Evolutionary conservation across 2,329 filamentous ascomycete genomes (phyloP).

Genomic region (Aspergillus hiratsukae): DNA sequence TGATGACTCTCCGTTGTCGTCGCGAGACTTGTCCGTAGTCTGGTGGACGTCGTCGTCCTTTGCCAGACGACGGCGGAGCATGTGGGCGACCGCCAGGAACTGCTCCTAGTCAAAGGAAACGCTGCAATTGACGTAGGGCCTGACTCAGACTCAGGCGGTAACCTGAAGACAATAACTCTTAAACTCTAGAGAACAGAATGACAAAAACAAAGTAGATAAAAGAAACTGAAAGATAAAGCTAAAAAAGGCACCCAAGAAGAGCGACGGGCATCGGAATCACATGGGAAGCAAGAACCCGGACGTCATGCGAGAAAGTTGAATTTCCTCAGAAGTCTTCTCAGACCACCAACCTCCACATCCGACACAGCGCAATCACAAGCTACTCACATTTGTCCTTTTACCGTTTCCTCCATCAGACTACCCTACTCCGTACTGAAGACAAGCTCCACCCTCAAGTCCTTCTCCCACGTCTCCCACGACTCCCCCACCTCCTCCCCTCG

Average conservation of each 20-base stretch:
- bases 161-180: background rate
- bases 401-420: background rate
- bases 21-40: conserved; percentile 13
- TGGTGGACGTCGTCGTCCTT: conserved; percentile 32
- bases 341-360: background rate
- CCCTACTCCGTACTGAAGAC: background rate
- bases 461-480: background rate
- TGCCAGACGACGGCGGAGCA: conserved; percentile 41
- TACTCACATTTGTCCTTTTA: background rate
- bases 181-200: background rate
- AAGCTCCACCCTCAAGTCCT: background rate
- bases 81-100: conserved; percentile 17
- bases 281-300: conserved; percentile 14
- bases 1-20: conserved; percentile 11
- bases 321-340: background rate
- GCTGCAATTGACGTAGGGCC: background rate
- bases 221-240: background rate
- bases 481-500: conserved; percentile 7
- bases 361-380: background rate
- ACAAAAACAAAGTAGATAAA: background rate
- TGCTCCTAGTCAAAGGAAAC: background rate
- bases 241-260: background rate
- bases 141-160: background rate
- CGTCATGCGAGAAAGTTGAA: background rate
- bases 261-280: conserved; percentile 13